A percentile compares a stretch with the other conserved stretches of the same genome.
These are phyloP conservation scores for Mycena belliarum DNA, from an alignment of 768 basidiomycete genomes.

Conservation along the genomic window DNA sequence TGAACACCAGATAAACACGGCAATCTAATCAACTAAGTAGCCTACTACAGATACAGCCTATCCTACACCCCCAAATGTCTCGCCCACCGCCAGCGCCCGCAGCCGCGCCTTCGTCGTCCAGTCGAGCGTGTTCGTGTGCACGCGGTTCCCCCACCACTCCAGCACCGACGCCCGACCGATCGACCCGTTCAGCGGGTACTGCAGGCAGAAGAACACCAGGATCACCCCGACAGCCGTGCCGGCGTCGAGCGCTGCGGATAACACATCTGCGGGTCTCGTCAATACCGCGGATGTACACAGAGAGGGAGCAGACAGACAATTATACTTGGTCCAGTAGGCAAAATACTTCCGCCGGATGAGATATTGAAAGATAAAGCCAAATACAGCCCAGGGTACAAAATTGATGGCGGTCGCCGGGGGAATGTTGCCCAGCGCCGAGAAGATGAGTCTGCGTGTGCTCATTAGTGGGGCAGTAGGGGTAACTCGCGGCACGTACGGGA, in stretches of 20 bases:
- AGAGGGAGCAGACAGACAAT: constrained; percentile 47
- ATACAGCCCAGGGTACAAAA: constrained; percentile 76
- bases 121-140: constrained; percentile 29
- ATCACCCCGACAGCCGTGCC: constrained; percentile 69
- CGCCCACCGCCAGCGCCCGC: constrained; percentile 20
- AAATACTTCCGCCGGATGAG: constrained; percentile 67
- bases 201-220: constrained; percentile 64
- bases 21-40: too few species aligned
- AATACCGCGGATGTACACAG: not conserved
- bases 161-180: constrained; percentile 39
- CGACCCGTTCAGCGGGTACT: constrained; percentile 44
- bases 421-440: constrained; percentile 66
- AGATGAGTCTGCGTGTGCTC: constrained; percentile 51
- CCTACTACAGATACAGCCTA: too few species aligned
- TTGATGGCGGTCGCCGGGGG: constrained; percentile 87
- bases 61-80: constrained; percentile 36
- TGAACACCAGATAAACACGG: too few species aligned
- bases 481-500: constrained; percentile 40
- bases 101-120: constrained; percentile 22
- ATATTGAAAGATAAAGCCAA: constrained; percentile 79
- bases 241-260: constrained; percentile 75
- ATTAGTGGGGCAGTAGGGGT: constrained; percentile 7
- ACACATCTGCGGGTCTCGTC: constrained; percentile 48
- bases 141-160: constrained; percentile 45
- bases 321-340: constrained; percentile 77